Conservation (phyloP, 73 alveolate genomes). For the Tetrahymena elliotti region DNA sequence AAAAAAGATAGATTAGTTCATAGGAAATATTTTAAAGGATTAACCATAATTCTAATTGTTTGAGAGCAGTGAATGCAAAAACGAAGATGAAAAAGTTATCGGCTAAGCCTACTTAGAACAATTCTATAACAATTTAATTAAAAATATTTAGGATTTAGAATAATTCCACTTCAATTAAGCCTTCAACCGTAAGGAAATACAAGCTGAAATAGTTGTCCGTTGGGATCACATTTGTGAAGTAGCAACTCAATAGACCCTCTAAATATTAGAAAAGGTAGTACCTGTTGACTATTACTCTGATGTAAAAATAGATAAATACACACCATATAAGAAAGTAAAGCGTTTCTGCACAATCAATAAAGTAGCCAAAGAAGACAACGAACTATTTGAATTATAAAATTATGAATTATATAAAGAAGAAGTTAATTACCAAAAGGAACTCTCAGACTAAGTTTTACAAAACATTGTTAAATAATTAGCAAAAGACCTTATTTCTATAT, state of each 20-base stretch:
- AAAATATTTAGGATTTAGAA: background rate
- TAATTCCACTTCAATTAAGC: background rate
- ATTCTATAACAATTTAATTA: background rate
- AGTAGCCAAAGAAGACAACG: background rate
- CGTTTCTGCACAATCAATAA: background rate
- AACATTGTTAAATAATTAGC: background rate
- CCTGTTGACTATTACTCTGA: background rate
- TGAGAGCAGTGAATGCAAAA: background rate
- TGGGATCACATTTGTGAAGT: background rate
- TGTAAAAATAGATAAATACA: background rate
- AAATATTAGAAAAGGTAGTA: background rate
- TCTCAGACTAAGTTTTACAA: background rate
- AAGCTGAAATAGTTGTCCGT: background rate
- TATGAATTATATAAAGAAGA: background rate
- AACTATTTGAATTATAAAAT: background rate
- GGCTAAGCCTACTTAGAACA: background rate
- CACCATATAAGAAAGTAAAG: background rate
- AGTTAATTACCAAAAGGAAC: background rate
- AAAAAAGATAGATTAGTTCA: background rate
- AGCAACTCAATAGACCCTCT: background rate
- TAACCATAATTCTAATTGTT: background rate
- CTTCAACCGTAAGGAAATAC: background rate
- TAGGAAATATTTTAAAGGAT: background rate
- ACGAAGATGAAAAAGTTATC: background rate
- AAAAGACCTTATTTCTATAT: background rate